Percentiles rank a stretch among this genome's conserved stretches.
These are phyloP conservation scores for Moesziomyces aphidis DNA, from an alignment of 1,284 basidiomycete genomes.

Conservation along the genomic window DNA sequence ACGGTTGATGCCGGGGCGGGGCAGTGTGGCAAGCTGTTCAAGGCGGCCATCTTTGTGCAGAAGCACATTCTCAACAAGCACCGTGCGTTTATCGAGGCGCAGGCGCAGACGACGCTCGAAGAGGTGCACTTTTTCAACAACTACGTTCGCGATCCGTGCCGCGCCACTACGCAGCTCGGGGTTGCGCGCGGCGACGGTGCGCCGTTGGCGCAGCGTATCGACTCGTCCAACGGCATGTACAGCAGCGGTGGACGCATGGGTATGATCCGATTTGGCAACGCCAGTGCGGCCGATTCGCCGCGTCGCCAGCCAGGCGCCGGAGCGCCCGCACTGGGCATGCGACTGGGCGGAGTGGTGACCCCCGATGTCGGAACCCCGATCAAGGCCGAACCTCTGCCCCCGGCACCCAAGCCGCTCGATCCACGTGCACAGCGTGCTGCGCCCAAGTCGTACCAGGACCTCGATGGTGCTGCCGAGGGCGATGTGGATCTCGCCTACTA, in stretches of 20 bases:
- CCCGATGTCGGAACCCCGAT: conserved; percentile 11
- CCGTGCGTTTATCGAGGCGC: conserved; percentile 37
- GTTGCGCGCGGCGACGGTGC: conserved; percentile 1
- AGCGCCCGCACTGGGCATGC: conserved; percentile 21
- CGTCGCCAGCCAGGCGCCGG: background rate
- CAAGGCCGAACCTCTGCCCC: conserved; percentile 35
- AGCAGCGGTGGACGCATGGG: conserved; percentile 38
- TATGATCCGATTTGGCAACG: conserved; percentile 43
- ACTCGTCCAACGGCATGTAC: conserved; percentile 18
- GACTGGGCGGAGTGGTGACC: conserved; percentile 27
- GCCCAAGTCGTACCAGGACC: conserved; percentile 55
- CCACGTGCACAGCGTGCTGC: conserved; percentile 36
- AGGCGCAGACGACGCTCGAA: conserved; percentile 16
- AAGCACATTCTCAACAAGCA: conserved; percentile 66
- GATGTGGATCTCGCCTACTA: conserved; percentile 53
- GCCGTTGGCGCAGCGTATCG: conserved; percentile 18
- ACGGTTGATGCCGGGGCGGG: conserved; percentile 39
- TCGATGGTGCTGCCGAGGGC: conserved; percentile 53
- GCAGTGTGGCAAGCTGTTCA: conserved; percentile 63
- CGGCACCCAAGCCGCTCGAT: conserved; percentile 53
- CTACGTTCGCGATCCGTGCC: conserved; percentile 54
- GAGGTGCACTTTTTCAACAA: conserved; percentile 48
- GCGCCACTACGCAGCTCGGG: conserved; percentile 24
- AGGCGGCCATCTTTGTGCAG: conserved; percentile 56
- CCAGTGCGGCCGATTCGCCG: conserved; percentile 33